Evolutionary conservation across 257 asterid species (phyloP), one percentile per base, ranked within the genome.

Genomic region (Lithospermum erythrorhizon): DNA sequence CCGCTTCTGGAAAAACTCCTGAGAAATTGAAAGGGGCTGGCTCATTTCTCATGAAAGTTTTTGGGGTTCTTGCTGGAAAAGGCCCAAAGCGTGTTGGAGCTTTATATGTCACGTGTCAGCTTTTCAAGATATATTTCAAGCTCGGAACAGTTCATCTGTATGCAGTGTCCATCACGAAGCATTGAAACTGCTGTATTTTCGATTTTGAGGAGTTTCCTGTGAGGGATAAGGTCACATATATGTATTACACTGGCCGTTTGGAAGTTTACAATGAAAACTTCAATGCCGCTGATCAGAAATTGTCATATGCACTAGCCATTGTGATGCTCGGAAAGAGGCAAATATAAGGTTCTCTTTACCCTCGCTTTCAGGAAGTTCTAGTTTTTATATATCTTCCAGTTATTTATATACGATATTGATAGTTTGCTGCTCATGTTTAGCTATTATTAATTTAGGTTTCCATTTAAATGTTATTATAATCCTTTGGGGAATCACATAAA

Each of bases 201-300:
- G 95, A 91, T 72, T 91, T 91, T 37, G 96, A 91, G 82, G 98
- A 91, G 82, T 90, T 87, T 53, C 96, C 95, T 7, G 84, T 79
- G 27, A 77, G 94, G 86, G 98, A 90, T 73, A 90, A 84, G 82
- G 95, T 88, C 73, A 88, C 98, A 14, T 88, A 91, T 86, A 91
- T 91, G 97, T 91, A 91, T 75, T 91, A 91, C 75, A 91, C 98
- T 63, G 98, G 98, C 62, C 90, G 95, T 53, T 74, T 91, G 77
- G 98, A 88, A 85, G 95, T 91, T 55, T 88, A 86, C 90, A 91
- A 88, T 69, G 98, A 91, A 73, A 86, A 88, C 71, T 91, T 91
- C 67, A 81, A 79, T 6, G 88, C 97, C 75, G 98, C 98, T 18
- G 97, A 91, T 64, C 82, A 83, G 61, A 91, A 91, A 73, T 71